These are phyloP conservation scores for Amanita molliuscula DNA, from an alignment of 768 basidiomycete species.

Conservation along the genomic window DNA sequence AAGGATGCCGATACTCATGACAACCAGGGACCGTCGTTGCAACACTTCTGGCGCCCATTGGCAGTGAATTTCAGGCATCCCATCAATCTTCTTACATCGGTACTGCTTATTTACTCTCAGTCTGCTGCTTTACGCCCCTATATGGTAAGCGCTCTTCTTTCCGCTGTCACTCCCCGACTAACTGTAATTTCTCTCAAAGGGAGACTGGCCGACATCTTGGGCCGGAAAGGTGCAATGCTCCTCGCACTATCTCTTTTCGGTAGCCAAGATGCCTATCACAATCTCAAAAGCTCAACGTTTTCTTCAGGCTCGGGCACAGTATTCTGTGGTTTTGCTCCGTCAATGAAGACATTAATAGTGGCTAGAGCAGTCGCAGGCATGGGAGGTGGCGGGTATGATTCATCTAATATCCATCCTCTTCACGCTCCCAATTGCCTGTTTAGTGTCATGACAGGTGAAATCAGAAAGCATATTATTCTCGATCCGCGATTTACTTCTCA, in stretches of 20 bases:
- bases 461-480: conserved; percentile 10
- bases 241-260: conserved; percentile 79
- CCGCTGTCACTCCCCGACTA: neutral
- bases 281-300: conserved; percentile 8
- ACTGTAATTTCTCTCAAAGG: conserved; percentile 32
- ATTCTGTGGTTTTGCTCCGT: conserved; percentile 77
- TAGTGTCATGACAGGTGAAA: conserved; percentile 77
- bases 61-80: conserved; percentile 73
- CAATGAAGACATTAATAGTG: conserved; percentile 73
- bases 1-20: conserved; percentile 5
- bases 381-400: conserved; percentile 81
- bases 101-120: conserved; percentile 77
- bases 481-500: neutral
- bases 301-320: conserved; percentile 68
- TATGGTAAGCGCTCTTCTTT: conserved; percentile 44
- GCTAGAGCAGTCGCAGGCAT: conserved; percentile 84
- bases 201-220: conserved; percentile 75
- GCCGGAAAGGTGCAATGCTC: conserved; percentile 81
- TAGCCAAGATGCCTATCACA: conserved; percentile 18
- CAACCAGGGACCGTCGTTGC: conserved; percentile 73
- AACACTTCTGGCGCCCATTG: conserved; percentile 76
- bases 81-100: conserved; percentile 82
- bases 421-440: conserved; percentile 15
- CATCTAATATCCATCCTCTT: conserved; percentile 10
- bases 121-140: conserved; percentile 86